These are phyloP conservation scores for Phalaenopsis equestris DNA, from an alignment of 106 monocot genomes.

Conservation along the genomic window DNA sequence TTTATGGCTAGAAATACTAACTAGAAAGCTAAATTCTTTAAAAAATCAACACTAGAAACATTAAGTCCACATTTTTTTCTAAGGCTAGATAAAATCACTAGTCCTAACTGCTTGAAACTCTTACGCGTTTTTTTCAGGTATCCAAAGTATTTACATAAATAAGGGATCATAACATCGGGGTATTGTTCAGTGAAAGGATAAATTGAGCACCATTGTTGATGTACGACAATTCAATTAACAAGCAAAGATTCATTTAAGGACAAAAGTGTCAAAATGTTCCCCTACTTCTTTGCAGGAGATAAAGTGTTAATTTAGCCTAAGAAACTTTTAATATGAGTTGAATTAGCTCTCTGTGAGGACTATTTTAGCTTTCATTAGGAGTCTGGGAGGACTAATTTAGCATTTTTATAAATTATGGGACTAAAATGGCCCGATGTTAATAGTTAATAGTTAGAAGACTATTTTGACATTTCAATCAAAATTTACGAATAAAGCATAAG, in stretches of 20 bases:
- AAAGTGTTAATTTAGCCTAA: no score
- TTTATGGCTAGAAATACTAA: background rate
- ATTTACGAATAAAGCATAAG: background rate
- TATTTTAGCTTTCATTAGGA: no score
- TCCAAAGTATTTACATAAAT: background rate
- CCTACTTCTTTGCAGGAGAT: no score
- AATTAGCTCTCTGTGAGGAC: no score
- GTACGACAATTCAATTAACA: background rate
- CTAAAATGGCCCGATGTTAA: no score
- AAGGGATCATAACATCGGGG: background rate
- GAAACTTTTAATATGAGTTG: no score
- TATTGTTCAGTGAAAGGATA: background rate
- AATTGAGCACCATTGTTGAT: background rate
- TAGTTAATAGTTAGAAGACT: no score
- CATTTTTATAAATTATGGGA: no score
- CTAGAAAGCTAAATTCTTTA: background rate
- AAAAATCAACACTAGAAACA: background rate
- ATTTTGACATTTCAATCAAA: no score
- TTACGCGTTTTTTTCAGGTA: background rate
- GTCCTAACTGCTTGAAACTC: background rate
- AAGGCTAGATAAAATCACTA: background rate
- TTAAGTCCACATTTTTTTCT: background rate
- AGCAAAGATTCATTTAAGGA: background rate
- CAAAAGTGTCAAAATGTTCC: background rate
- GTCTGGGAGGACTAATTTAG: no score